Evolutionary conservation across 352 stramenopile species (phyloP).

Genomic region (Pseudoperonospora humuli): DNA sequence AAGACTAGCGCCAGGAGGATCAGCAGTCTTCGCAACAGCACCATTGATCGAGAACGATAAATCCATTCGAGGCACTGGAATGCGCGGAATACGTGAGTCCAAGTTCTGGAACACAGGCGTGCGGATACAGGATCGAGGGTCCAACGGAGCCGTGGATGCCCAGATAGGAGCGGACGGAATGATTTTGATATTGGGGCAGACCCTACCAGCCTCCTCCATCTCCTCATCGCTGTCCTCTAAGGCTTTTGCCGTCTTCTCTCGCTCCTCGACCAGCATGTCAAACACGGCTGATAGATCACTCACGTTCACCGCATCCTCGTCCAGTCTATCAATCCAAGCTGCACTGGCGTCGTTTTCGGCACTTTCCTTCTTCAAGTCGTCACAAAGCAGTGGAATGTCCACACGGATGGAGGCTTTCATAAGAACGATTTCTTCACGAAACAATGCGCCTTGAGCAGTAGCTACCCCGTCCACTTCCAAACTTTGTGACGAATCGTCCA

Average conservation of each 20-base stretch:
- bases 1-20: conserved; percentile 3
- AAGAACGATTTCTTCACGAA: too few species aligned
- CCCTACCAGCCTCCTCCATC: conserved; percentile 29
- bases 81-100: conserved; percentile 64
- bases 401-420: too few species aligned
- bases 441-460: too few species aligned
- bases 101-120: conserved; percentile 71
- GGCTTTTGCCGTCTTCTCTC: conserved; percentile 19
- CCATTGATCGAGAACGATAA: conserved; percentile 31
- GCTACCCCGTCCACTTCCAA: too few species aligned
- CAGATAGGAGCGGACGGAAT: conserved; percentile 47
- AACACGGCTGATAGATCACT: conserved; percentile 66
- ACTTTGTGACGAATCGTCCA: conserved; percentile 67
- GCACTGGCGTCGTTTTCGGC: conserved; percentile 16
- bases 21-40: conserved; percentile 14
- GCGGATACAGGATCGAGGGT: conserved; percentile 71
- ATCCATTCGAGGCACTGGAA: conserved; percentile 67
- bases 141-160: conserved; percentile 47
- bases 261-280: conserved; percentile 47
- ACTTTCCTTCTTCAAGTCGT: conserved; percentile 27
- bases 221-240: conserved; percentile 35
- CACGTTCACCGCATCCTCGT: conserved; percentile 62
- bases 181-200: conserved; percentile 26
- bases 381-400: conserved; percentile 51
- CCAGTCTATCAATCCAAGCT: conserved; percentile 57